A percentile compares a stretch with the other conserved stretches of the same genome.
Conservation (phyloP, 441 rosid genomes). For the Pelargonium australe region DNA sequence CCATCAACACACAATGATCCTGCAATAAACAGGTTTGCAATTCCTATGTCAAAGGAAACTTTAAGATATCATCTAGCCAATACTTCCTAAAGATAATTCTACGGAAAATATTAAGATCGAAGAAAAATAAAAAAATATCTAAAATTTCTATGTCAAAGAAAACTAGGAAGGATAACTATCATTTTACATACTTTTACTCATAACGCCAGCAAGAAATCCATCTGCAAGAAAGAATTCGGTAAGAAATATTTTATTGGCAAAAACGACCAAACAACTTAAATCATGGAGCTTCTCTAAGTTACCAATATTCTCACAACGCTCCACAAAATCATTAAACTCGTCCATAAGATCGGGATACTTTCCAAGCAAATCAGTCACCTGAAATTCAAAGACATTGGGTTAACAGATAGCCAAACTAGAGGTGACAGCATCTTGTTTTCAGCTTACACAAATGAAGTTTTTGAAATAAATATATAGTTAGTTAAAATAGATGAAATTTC, state of each 20-base stretch:
- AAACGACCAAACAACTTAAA: slow-evolving; percentile 21
- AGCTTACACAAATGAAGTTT: background rate
- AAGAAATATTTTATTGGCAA: slow-evolving; percentile 38
- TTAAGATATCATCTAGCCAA: too few relatives aligned
- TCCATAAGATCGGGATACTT: slow-evolving; percentile 81
- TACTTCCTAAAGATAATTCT: background rate
- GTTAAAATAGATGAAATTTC: background rate
- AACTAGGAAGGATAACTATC: slow-evolving; percentile 14
- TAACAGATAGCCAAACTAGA: slow-evolving; percentile 17
- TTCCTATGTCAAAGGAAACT: slow-evolving; percentile 5
- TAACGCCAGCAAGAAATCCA: slow-evolving; percentile 77
- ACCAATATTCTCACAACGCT: slow-evolving; percentile 85
- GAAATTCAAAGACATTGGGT: slow-evolving; percentile 14
- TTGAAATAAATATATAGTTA: background rate
- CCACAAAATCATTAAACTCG: slow-evolving; percentile 77
- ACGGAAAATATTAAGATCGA: slow-evolving; percentile 31
- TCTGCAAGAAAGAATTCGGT: slow-evolving; percentile 45
- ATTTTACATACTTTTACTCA: slow-evolving; percentile 74
- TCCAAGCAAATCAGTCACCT: slow-evolving; percentile 79
- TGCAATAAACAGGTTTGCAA: slow-evolving; percentile 20
- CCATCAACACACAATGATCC: slow-evolving; percentile 64
- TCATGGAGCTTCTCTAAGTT: slow-evolving; percentile 20
- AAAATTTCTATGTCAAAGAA: background rate
- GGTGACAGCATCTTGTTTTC: background rate
- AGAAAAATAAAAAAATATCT: background rate